These are phyloP conservation scores for Cucurbita maxima DNA, from an alignment of 306 rosid genomes.

Conservation along the genomic window DNA sequence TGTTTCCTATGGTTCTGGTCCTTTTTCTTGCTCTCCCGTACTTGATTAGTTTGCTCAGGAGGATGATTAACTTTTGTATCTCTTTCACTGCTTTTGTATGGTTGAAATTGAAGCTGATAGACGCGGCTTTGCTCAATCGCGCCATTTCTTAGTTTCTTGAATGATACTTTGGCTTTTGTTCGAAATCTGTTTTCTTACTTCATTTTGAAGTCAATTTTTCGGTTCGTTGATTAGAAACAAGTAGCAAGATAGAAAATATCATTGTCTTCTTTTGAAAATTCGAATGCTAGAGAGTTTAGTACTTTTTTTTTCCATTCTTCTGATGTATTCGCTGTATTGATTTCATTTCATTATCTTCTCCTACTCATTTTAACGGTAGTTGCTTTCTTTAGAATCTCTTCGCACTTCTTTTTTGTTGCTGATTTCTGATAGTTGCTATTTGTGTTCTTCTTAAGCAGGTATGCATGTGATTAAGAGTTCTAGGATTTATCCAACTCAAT, in stretches of 20 bases:
- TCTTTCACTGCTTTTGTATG: background rate
- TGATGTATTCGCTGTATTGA: background rate
- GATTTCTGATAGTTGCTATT: background rate
- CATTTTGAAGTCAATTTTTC: background rate
- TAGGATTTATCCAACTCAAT: constrained; percentile 25
- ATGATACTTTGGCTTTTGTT: background rate
- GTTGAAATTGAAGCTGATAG: background rate
- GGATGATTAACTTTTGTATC: background rate
- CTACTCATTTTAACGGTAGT: background rate
- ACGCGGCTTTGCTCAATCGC: too few species aligned
- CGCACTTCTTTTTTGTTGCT: background rate
- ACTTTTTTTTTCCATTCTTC: background rate
- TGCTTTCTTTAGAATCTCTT: background rate
- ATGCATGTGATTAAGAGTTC: constrained; percentile 11
- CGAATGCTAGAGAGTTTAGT: background rate
- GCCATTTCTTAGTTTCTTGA: background rate
- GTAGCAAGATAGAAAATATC: background rate
- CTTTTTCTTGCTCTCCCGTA: background rate
- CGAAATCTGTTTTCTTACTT: background rate
- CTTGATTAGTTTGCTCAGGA: background rate
- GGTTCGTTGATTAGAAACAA: background rate
- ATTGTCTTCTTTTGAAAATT: too few species aligned
- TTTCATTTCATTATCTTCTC: background rate
- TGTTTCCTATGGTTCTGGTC: constrained; percentile 24
- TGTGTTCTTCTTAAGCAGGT: constrained; percentile 17